Conservation (phyloP, 345 rosid genomes). For the Populus pruinosa region DNA sequence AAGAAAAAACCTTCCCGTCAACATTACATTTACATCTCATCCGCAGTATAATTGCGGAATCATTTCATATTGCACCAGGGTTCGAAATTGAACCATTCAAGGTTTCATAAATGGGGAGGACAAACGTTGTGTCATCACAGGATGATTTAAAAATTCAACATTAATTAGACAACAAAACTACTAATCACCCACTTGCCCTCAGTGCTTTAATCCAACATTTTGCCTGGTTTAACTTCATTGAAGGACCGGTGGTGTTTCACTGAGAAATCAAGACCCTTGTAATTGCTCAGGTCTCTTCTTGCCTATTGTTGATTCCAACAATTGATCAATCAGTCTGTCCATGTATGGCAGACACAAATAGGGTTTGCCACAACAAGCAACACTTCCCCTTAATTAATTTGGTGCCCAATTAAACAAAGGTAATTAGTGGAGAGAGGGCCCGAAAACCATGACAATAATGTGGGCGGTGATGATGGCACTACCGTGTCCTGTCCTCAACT, state of each 20-base stretch:
- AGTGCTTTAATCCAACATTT: conserved; percentile 10
- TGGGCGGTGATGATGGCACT: conserved; percentile 15
- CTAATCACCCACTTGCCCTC: conserved; percentile 15
- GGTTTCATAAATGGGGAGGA: not conserved
- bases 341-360: conserved; percentile 59
- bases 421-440: conserved; percentile 28
- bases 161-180: not conserved
- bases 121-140: no score
- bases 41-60: not conserved
- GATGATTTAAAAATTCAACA: not conserved
- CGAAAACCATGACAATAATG: conserved; percentile 15
- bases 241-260: not conserved
- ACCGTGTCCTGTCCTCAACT: not conserved
- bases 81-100: not conserved
- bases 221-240: not conserved
- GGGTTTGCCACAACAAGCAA: conserved; percentile 33
- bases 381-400: conserved; percentile 20
- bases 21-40: not conserved
- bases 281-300: conserved; percentile 36
- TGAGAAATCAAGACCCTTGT: conserved; percentile 21
- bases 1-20: no score
- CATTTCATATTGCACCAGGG: not conserved
- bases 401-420: conserved; percentile 1
- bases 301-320: conserved; percentile 41
- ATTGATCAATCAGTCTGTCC: conserved; percentile 17